Conservation (phyloP, 75 land plant species). For the Pinus tabuliformis region DNA sequence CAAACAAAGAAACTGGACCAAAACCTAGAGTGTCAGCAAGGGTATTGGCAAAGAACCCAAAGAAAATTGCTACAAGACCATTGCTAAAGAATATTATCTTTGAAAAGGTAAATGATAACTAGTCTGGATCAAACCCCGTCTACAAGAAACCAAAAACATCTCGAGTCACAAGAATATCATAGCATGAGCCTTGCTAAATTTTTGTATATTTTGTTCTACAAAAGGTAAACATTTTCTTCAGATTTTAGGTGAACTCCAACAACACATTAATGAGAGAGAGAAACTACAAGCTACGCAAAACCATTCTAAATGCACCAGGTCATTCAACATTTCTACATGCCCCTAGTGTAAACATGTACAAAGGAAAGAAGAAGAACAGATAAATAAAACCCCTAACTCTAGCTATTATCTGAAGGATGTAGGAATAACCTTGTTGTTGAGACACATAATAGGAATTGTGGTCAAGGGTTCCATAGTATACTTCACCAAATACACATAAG, state of each 20-base stretch:
- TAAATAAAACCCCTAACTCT: too few species aligned
- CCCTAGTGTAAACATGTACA: neutral
- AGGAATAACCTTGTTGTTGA: too few species aligned
- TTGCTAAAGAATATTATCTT: conserved; percentile 95
- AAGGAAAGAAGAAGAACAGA: neutral
- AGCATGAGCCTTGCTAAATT: neutral
- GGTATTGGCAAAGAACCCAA: conserved; percentile 89
- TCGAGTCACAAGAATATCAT: neutral
- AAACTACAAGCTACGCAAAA: neutral
- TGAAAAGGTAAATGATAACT: conserved; percentile 95
- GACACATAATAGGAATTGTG: too few species aligned
- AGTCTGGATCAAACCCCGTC: conserved; percentile 96
- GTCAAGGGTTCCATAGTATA: too few species aligned
- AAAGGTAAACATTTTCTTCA: neutral
- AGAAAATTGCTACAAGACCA: conserved; percentile 84
- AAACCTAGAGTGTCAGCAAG: conserved; percentile 75
- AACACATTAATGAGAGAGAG: neutral
- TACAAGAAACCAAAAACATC: conserved; percentile 20
- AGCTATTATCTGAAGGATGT: too few species aligned
- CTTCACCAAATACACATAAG: too few species aligned
- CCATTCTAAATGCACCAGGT: neutral
- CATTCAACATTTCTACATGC: too few species aligned
- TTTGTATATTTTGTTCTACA: neutral
- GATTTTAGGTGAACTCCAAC: neutral
- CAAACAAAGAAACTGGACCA: conserved; percentile 96